Evolutionary conservation across 768 basidiomycete genomes (phyloP).

Genomic region (Tulasnella sp.): DNA sequence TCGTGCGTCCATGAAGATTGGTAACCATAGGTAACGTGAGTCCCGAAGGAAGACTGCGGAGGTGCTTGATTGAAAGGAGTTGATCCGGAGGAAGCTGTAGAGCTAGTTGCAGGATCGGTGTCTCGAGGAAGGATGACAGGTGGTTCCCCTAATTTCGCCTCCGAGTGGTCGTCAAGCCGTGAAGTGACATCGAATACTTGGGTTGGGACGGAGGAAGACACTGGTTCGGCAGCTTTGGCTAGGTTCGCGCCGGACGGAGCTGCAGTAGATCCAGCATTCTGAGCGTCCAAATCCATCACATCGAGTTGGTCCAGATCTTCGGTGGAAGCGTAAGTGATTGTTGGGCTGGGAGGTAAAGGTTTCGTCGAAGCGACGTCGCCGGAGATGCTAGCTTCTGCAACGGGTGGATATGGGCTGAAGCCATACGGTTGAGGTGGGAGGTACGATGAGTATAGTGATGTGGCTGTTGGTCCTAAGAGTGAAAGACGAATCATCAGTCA

Average conservation of each 20-base stretch:
- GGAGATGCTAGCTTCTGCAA: neutral
- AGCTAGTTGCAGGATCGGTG: too few relatives aligned
- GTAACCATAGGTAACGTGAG: neutral
- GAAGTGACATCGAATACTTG: too few relatives aligned
- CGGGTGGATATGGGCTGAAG: constrained; percentile 12
- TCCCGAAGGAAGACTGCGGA: neutral
- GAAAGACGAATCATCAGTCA: neutral
- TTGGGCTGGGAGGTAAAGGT: neutral
- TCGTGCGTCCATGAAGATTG: neutral
- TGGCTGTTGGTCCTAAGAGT: neutral
- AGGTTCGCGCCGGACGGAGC: neutral
- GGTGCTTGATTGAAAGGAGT: neutral
- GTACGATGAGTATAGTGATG: neutral
- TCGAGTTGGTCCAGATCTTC: neutral
- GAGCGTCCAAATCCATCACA: neutral
- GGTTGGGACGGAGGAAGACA: too few relatives aligned
- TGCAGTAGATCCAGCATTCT: neutral
- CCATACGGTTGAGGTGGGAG: constrained; percentile 10
- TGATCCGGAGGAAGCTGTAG: too few relatives aligned
- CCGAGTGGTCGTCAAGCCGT: too few relatives aligned
- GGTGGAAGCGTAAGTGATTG: neutral
- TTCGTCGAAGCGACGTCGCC: neutral
- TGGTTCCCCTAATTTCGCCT: too few relatives aligned
- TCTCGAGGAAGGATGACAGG: too few relatives aligned
- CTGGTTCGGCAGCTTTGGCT: neutral